Base-by-base conservation (phyloP, 352 stramenopile species). In the Aphanomyces stellatus region DNA sequence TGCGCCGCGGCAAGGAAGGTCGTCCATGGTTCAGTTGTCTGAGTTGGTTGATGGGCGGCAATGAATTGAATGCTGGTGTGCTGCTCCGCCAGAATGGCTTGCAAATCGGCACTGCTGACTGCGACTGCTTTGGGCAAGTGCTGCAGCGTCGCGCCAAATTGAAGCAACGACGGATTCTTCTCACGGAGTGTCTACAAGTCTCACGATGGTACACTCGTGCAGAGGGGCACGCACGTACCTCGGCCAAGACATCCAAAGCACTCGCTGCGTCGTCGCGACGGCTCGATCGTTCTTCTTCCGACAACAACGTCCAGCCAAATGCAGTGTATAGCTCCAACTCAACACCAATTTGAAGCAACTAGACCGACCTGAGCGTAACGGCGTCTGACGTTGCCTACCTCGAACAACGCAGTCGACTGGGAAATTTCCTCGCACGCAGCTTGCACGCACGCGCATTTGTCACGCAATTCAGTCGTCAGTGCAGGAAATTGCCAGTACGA, bases 361-460 rank as follows among this genome's bases (percentile, higher is more conserved):
- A 35, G n/a, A n/a, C n/a, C n/a, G n/a, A n/a, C n/a, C n/a, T 46
- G 2, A 46, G 37, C 37, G 22, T 1, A 22, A 13, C 24, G 0
- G 19, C 46, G 17, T n/a, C 2, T 1, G n/a, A 2, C 25, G 33
- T 17, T 19, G 11, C 25, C 1, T 33, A 57, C 49, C 49, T 57
- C 6, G 33, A 37, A 13, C 27, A 96, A 80, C 55, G 92, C 87
- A 15, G 63, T 59, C 33, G 82, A 93, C 19, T 88, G 71, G 0
- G 73, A 60, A 41, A 93, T 77, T 49, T 91, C 80, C 0, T 65
- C 76, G 41, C 82, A 87, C 2, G 85, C 82, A 1, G 75, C 65
- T 1, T 75, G 65, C 17, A 93, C 75, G 61, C 87, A 86, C 8
- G 71, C 71, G 22, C 93, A 75, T 71, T 92, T 90, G 1, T 72